A percentile compares a stretch with the other conserved stretches of the same genome.
phyloP scores from a whole-genome alignment of 768 basidiomycete species.

The Clathrus columnatus region DNA sequence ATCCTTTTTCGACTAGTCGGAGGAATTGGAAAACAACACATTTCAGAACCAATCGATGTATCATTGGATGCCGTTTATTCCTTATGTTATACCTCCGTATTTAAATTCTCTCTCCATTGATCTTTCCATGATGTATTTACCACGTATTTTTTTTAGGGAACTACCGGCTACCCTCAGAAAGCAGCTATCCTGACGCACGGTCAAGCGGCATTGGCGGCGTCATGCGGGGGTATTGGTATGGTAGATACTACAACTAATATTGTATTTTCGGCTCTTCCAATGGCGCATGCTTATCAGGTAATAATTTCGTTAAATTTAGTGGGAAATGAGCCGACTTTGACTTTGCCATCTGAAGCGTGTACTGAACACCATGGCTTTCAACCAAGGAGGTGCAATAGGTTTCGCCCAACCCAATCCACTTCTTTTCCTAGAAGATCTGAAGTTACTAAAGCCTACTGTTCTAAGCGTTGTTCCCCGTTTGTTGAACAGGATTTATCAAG shows the following conservation, averaged over 20 bases:
- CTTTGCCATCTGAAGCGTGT: conserved; percentile 23
- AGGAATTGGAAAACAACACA: conserved; percentile 56
- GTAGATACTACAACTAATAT: conserved; percentile 28
- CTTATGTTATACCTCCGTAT: conserved; percentile 91
- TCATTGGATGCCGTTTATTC: conserved; percentile 63
- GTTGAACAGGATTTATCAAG: conserved; percentile 77
- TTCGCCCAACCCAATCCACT: conserved; percentile 87
- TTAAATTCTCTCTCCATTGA: conserved; percentile 22
- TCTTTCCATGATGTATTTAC: neutral
- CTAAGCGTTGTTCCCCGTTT: conserved; percentile 86
- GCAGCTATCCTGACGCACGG: conserved; percentile 76
- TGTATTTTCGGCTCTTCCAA: conserved; percentile 69
- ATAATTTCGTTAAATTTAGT: conserved; percentile 11
- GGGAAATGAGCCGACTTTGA: neutral
- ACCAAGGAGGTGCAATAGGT: conserved; percentile 64
- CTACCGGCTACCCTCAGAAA: conserved; percentile 75
- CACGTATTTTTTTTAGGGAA: conserved; percentile 49
- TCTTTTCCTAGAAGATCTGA: conserved; percentile 84
- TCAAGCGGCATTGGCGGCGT: conserved; percentile 50
- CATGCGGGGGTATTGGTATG: conserved; percentile 50
- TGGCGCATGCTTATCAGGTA: conserved; percentile 88
- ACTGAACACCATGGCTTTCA: conserved; percentile 49
- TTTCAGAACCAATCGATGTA: conserved; percentile 48
- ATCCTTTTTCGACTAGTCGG: conserved; percentile 57
- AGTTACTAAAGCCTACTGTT: conserved; percentile 72